phyloP scores from a whole-genome alignment of 129 eudicot species.

The Helianthus tuberosus region DNA sequence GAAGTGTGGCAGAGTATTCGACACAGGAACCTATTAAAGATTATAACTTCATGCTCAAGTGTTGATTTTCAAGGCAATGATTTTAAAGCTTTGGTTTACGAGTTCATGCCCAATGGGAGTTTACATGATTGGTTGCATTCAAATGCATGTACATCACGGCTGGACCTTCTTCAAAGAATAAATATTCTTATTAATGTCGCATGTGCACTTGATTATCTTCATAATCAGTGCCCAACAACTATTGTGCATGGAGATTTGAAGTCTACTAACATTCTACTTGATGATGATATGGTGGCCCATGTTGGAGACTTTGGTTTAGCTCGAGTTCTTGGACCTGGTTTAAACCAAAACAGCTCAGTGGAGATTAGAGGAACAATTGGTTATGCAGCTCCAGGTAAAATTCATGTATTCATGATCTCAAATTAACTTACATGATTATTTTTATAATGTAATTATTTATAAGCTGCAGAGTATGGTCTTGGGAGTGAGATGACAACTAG shows the following conservation, averaged over 20 bases:
- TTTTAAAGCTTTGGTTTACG: slow-evolving; percentile 26
- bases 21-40: slow-evolving; percentile 36
- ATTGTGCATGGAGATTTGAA: slow-evolving; percentile 27
- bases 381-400: slow-evolving; percentile 23
- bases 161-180: slow-evolving; percentile 20
- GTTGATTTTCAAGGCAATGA: slow-evolving; percentile 17
- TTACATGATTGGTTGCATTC: slow-evolving; percentile 30
- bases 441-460: background rate
- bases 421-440: background rate
- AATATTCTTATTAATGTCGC: slow-evolving; percentile 12
- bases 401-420: background rate
- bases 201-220: slow-evolving; percentile 25
- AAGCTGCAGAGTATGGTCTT: slow-evolving; percentile 28
- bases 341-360: background rate
- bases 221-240: background rate
- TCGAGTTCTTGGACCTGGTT: background rate
- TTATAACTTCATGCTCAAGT: slow-evolving; percentile 39
- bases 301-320: slow-evolving; percentile 26
- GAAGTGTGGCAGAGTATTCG: slow-evolving; percentile 29
- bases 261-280: slow-evolving; percentile 24
- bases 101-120: slow-evolving; percentile 30
- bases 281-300: slow-evolving; percentile 16
- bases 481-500: slow-evolving; percentile 21
- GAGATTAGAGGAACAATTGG: slow-evolving; percentile 16
- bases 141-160: background rate